Conservation (phyloP, 1,284 basidiomycete species). For the Moesziomyces sp. region DNA sequence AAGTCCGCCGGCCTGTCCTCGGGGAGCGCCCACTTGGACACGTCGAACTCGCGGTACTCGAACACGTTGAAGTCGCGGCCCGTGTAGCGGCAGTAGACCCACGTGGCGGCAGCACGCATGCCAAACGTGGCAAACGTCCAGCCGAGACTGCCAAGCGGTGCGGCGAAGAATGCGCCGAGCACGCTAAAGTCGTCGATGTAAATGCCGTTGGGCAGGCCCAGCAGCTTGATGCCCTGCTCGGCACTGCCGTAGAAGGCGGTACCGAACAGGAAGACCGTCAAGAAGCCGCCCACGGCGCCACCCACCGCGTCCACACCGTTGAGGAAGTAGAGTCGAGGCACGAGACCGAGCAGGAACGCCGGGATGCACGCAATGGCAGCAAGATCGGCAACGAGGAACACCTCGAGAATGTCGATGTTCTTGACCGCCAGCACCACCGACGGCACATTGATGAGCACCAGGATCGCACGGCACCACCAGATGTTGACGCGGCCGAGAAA, state of each 20-base stretch:
- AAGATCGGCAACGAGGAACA: constrained; percentile 67
- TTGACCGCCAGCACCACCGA: constrained; percentile 62
- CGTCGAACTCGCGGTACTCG: constrained; percentile 48
- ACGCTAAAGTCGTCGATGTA: constrained; percentile 65
- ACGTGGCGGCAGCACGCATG: constrained; percentile 38
- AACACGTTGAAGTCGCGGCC: constrained; percentile 49
- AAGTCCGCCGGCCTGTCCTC: constrained; percentile 57
- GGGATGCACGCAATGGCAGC: constrained; percentile 64
- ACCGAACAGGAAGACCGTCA: constrained; percentile 67
- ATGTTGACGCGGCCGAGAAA: constrained; percentile 66
- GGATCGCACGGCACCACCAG: constrained; percentile 64
- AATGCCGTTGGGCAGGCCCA: constrained; percentile 62
- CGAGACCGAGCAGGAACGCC: constrained; percentile 61
- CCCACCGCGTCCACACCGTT: constrained; percentile 65
- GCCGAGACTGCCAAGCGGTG: constrained; percentile 62
- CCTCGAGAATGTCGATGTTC: constrained; percentile 66
- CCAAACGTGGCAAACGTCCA: constrained; percentile 59
- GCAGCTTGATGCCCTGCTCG: constrained; percentile 50
- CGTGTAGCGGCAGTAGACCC: constrained; percentile 39
- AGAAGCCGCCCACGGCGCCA: constrained; percentile 66
- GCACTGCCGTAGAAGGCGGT: constrained; percentile 62
- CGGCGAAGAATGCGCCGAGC: constrained; percentile 66
- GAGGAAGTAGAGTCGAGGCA: constrained; percentile 59
- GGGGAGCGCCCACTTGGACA: constrained; percentile 50
- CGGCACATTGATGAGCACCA: constrained; percentile 63